These are phyloP conservation scores for Chondrus crispus DNA, from an alignment of 23 red algal species.

Conservation along the genomic window DNA sequence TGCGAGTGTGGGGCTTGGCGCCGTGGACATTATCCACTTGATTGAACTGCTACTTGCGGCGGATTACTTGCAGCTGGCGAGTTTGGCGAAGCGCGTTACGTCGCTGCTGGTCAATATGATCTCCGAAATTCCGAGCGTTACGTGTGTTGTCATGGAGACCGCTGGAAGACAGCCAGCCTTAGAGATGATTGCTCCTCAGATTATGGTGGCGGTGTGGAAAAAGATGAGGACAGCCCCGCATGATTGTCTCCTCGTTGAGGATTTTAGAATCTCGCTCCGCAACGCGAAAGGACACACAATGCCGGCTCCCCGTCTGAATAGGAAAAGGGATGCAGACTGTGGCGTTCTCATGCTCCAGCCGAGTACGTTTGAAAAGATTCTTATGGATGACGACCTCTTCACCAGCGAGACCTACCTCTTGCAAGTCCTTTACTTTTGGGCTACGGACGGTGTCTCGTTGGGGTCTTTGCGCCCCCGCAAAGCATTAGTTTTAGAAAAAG, in stretches of 20 bases:
- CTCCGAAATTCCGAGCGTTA: not conserved
- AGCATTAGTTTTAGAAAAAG: no score
- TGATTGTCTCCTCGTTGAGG: not conserved
- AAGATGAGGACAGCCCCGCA: not conserved
- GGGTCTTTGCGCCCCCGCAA: not conserved
- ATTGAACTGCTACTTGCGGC: not conserved
- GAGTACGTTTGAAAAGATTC: not conserved
- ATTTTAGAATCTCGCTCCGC: not conserved
- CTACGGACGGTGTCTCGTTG: not conserved
- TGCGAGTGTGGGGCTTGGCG: not conserved
- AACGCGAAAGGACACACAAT: not conserved
- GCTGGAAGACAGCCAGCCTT: not conserved
- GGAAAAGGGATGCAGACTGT: not conserved
- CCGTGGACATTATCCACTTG: not conserved
- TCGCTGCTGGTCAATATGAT: not conserved
- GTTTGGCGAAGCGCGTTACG: not conserved
- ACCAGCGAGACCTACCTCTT: not conserved
- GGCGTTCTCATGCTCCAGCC: not conserved
- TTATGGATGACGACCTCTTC: not conserved
- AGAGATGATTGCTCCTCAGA: not conserved
- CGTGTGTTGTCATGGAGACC: not conserved
- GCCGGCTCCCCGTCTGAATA: not conserved
- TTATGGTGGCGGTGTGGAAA: not conserved
- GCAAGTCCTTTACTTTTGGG: not conserved
- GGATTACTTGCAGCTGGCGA: not conserved